Conservation (phyloP, 495 filamentous ascomycete genomes). For the Tuber indicum region DNA sequence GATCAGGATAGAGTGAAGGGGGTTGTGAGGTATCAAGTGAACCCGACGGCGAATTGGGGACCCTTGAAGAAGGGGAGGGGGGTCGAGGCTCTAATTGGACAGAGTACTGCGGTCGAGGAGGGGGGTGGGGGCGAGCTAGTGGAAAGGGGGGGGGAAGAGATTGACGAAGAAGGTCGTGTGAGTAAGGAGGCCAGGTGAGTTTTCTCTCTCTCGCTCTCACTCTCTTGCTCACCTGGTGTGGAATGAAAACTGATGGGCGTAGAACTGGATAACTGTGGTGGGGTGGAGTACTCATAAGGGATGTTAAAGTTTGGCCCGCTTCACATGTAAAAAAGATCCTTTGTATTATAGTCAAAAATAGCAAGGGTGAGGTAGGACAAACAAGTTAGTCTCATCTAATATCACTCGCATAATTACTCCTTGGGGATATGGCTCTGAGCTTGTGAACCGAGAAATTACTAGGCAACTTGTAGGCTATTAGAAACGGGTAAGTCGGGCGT, state of each 20-base stretch:
- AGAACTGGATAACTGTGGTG: slow-evolving; percentile 6
- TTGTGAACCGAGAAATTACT: background rate
- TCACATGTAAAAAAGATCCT: background rate
- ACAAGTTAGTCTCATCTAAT: background rate
- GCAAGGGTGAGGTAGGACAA: background rate
- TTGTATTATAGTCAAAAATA: background rate
- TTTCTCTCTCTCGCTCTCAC: background rate
- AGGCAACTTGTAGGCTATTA: too few species aligned
- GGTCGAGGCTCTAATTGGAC: slow-evolving; percentile 9
- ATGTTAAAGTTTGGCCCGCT: background rate
- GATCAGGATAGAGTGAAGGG: slow-evolving; percentile 55
- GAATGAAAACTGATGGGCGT: slow-evolving; percentile 1
- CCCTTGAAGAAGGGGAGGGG: slow-evolving; percentile 72
- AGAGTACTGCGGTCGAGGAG: background rate
- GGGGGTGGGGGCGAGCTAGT: slow-evolving; percentile 8
- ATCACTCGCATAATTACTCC: background rate
- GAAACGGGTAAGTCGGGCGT: too few species aligned
- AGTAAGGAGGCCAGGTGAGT: slow-evolving; percentile 19
- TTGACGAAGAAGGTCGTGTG: background rate
- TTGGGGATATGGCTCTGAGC: background rate
- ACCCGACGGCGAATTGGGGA: slow-evolving; percentile 88
- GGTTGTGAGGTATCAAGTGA: slow-evolving; percentile 75
- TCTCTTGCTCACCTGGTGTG: background rate
- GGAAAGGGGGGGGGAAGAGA: background rate
- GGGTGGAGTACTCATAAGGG: background rate